Conservation (phyloP, 2,329 filamentous ascomycete genomes). For the Diaporthe sp. region DNA sequence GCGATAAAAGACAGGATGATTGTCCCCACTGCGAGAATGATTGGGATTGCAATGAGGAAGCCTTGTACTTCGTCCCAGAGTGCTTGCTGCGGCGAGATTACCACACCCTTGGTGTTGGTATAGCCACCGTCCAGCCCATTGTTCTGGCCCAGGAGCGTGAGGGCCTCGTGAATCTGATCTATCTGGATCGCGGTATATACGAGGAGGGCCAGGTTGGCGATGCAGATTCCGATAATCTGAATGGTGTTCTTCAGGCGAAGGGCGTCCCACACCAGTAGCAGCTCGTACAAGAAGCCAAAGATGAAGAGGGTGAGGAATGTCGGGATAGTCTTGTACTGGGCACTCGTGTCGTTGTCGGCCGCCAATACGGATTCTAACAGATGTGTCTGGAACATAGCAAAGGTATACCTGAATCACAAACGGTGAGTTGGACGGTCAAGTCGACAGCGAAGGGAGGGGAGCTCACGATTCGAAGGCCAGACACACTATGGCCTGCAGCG, state of each 20-base stretch:
- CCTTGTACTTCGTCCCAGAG: conserved; percentile 79
- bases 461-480: conserved; percentile 88
- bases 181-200: conserved; percentile 95
- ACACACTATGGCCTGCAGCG: conserved; percentile 82
- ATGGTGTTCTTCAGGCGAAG: conserved; percentile 97
- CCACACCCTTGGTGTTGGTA: conserved; percentile 38
- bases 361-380: conserved; percentile 53
- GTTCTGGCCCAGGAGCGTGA: conserved; percentile 60
- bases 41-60: conserved; percentile 86
- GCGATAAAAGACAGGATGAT: conserved; percentile 79
- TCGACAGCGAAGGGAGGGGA: neutral
- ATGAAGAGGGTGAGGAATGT: conserved; percentile 97
- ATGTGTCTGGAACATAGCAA: conserved; percentile 82
- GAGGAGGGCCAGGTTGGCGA: conserved; percentile 91
- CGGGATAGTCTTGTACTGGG: conserved; percentile 80
- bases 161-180: conserved; percentile 85
- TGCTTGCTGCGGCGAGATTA: conserved; percentile 41
- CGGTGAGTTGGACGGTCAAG: conserved; percentile 35
- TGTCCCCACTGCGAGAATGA: conserved; percentile 81
- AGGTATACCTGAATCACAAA: conserved; percentile 76
- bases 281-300: conserved; percentile 94
- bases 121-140: conserved; percentile 52
- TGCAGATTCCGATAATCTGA: conserved; percentile 93
- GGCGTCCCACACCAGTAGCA: conserved; percentile 92
- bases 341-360: conserved; percentile 53